Evolutionary conservation across 225 moss, liverwort and hornwort species (phyloP).

Genomic region (Climacium dendroides): DNA sequence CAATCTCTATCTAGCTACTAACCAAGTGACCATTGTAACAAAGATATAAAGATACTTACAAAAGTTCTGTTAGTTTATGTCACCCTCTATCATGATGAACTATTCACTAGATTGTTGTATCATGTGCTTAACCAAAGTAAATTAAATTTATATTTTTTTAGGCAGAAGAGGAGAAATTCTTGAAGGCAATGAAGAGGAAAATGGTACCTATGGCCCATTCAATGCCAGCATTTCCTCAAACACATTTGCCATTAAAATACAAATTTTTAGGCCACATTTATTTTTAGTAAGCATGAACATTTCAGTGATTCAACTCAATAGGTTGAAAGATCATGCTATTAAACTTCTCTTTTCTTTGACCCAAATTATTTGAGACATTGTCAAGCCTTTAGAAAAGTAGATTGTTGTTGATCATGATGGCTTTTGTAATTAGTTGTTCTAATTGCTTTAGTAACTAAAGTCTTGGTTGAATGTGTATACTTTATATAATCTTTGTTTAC

Average conservation of each 20-base stretch:
- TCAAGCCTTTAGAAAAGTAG: not conserved
- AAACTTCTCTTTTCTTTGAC: not conserved
- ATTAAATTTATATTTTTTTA: not conserved
- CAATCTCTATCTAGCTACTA: not conserved
- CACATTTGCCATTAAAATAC: constrained; percentile 61
- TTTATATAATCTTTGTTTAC: not conserved
- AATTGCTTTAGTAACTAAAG: not conserved
- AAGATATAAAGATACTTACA: not conserved
- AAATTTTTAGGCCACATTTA: not conserved
- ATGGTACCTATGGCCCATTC: constrained; percentile 78
- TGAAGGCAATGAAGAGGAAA: constrained; percentile 78
- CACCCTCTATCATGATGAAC: not conserved
- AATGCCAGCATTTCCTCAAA: constrained; percentile 60
- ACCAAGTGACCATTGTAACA: not conserved
- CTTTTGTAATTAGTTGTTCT: not conserved
- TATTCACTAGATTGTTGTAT: not conserved
- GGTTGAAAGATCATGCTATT: not conserved
- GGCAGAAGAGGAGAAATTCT: constrained; percentile 77
- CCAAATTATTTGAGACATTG: not conserved
- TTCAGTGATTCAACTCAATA: not conserved
- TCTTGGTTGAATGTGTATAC: not conserved
- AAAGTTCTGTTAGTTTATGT: not conserved
- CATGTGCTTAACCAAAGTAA: not conserved
- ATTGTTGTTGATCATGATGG: not conserved
- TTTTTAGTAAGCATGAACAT: not conserved